Base-by-base conservation (phyloP, 2,329 filamentous ascomycete species). In the Dryadomyces quercivorus region DNA sequence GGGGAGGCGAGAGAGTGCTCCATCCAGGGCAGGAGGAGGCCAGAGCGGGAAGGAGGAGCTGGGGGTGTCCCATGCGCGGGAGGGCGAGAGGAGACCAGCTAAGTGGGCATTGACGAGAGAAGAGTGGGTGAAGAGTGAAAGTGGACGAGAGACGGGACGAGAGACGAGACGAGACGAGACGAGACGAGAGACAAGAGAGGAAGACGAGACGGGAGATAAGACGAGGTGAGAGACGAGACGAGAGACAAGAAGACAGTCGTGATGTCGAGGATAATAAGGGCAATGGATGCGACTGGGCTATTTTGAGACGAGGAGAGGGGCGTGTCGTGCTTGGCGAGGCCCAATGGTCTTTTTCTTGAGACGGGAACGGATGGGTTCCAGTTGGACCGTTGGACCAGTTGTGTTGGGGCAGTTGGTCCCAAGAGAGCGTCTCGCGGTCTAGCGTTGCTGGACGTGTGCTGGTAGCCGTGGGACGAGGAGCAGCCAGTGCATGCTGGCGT, bases 1-100 rank as follows among this genome's bases (percentile, higher is more conserved):
- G 43, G 22, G 13, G 38, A 44, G 51, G 18, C 38, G 31, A 51
- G 22, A 20, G 16, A 15, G 31, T 20, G 45, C 52, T 54, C 55
- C 55, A 55, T 56, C 43, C 49, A 54, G 55, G 31, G 43, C 52
- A 50, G 26, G 38, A 16, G 18, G 26, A 4, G 34, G 48, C 42
- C 42, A 44, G 42, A 9, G 15, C 5, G 7, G 26, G 31, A 34
- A 18, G 6, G 52, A 45, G 12, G 18, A 15, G 16, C 5, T 26
- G 46, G 22, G 22, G 15, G 45, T 12, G 15, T 18, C 16, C 15
- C 34, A 36, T 4, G 36, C 16, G 7, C 5, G 38, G 15, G 26
- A 42, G 12, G 15, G 36, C 10, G 15, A 31, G 26, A 8, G 8
- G 26, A 31, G 26, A 8, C 26, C 26, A 31, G 26, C 26, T 31